These are phyloP conservation scores for Globisporangium uncinulatum DNA, from an alignment of 352 stramenopile species.

Conservation along the genomic window DNA sequence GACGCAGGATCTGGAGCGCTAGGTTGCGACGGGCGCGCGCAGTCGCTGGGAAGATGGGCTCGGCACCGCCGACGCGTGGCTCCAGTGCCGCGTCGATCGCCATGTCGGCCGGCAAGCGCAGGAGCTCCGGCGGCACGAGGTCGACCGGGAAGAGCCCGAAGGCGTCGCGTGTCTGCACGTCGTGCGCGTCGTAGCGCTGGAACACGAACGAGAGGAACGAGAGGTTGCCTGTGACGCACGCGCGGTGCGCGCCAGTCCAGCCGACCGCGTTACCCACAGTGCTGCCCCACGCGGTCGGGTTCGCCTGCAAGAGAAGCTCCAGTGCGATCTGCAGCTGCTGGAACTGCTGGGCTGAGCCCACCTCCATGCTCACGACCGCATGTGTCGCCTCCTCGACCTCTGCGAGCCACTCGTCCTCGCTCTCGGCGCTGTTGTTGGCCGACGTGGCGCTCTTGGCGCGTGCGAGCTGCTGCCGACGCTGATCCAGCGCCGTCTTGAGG, in stretches of 20 bases:
- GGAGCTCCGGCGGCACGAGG: slow-evolving; percentile 45
- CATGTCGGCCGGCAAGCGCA: slow-evolving; percentile 23
- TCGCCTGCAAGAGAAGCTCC: slow-evolving; percentile 41
- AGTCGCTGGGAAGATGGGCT: slow-evolving; percentile 11
- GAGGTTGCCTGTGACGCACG: slow-evolving; percentile 53
- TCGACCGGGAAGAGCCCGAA: slow-evolving; percentile 53
- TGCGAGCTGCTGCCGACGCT: slow-evolving; percentile 9
- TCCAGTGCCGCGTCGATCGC: slow-evolving; percentile 8
- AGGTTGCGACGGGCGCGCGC: slow-evolving; percentile 23
- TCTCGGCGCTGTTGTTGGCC: not conserved
- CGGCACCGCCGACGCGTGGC: slow-evolving; percentile 1
- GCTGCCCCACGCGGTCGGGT: slow-evolving; percentile 22
- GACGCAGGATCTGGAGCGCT: slow-evolving; percentile 27
- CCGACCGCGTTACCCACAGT: slow-evolving; percentile 23
- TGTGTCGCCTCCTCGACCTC: slow-evolving; percentile 54
- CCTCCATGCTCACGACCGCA: slow-evolving; percentile 46
- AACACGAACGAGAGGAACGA: slow-evolving; percentile 50
- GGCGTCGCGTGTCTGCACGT: slow-evolving; percentile 31
- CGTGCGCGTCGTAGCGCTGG: slow-evolving; percentile 27
- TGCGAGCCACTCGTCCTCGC: slow-evolving; percentile 11
- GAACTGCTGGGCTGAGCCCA: slow-evolving; percentile 47
- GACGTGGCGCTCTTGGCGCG: slow-evolving; percentile 8
- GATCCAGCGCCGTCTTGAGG: slow-evolving; percentile 36
- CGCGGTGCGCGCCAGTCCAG: slow-evolving; percentile 50
- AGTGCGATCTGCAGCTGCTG: slow-evolving; percentile 61